These are phyloP conservation scores for Hydrangea macrophylla DNA, from an alignment of 148 eudicot genomes.

Conservation along the genomic window DNA sequence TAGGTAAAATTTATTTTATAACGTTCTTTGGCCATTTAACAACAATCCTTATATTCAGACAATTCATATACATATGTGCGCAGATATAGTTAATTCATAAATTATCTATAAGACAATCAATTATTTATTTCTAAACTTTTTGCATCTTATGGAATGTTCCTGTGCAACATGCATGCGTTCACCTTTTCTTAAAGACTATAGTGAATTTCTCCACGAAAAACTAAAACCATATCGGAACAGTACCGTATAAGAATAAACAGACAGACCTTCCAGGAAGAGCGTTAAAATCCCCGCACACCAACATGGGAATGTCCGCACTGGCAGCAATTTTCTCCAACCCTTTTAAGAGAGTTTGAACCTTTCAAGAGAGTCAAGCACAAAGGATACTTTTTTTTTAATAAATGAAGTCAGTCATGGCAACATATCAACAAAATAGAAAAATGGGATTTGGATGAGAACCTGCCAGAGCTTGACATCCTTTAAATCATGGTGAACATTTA, in stretches of 20 bases:
- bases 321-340: constrained; percentile 97
- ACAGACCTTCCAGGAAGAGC: constrained; percentile 87
- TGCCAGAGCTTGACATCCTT: constrained; percentile 99
- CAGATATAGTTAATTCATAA: too few relatives aligned
- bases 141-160: too few relatives aligned
- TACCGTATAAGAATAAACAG: not conserved
- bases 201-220: not conserved
- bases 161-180: too few relatives aligned
- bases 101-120: too few relatives aligned
- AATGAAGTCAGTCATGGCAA: not conserved
- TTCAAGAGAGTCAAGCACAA: constrained; percentile 9
- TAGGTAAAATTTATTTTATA: too few relatives aligned
- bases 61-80: too few relatives aligned
- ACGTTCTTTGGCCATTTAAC: too few relatives aligned
- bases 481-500: constrained; percentile 80
- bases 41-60: too few relatives aligned
- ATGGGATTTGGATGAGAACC: constrained; percentile 35
- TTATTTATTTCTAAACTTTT: too few relatives aligned
- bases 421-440: not conserved
- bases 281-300: constrained; percentile 97
- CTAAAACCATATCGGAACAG: not conserved
- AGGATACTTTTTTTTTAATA: not conserved
- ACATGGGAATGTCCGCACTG: constrained; percentile 97
- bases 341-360: constrained; percentile 95
- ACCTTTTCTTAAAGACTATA: too few relatives aligned